Percentiles rank a stretch among this genome's conserved stretches.
Evolutionary conservation across 2,329 filamentous ascomycete species (phyloP).

Genomic region (Aaosphaeria pasadenensis): DNA sequence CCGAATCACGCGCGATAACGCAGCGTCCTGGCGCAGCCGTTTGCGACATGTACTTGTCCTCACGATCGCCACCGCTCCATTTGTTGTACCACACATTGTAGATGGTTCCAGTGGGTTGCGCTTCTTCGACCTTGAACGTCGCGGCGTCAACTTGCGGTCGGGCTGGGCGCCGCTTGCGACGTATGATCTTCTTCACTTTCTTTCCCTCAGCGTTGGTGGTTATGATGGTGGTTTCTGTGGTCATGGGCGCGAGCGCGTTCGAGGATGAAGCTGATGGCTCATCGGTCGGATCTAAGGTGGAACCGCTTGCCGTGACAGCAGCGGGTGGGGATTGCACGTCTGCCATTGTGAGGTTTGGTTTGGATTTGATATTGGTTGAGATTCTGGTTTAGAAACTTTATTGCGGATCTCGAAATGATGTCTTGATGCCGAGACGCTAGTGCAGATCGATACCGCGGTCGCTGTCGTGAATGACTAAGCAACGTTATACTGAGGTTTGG

Average conservation of each 20-base stretch:
- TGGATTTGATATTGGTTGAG: neutral
- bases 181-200: constrained; percentile 87
- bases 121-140: constrained; percentile 77
- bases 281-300: neutral
- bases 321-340: constrained; percentile 1
- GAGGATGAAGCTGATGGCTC: neutral
- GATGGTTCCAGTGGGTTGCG: constrained; percentile 87
- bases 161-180: constrained; percentile 86
- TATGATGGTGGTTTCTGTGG: neutral
- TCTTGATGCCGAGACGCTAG: neutral
- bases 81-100: constrained; percentile 99
- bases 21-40: constrained; percentile 80
- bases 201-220: constrained; percentile 44
- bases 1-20: constrained; percentile 68
- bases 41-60: constrained; percentile 85
- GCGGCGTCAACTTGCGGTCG: constrained; percentile 86
- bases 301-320: neutral
- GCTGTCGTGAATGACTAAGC: neutral
- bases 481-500: neutral
- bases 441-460: neutral
- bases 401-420: no score
- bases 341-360: neutral
- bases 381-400: no score
- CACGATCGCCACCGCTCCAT: constrained; percentile 92
- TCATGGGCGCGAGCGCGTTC: neutral